phyloP scores from a whole-genome alignment of 352 stramenopile species.

The Elongisporangium anandrum region DNA sequence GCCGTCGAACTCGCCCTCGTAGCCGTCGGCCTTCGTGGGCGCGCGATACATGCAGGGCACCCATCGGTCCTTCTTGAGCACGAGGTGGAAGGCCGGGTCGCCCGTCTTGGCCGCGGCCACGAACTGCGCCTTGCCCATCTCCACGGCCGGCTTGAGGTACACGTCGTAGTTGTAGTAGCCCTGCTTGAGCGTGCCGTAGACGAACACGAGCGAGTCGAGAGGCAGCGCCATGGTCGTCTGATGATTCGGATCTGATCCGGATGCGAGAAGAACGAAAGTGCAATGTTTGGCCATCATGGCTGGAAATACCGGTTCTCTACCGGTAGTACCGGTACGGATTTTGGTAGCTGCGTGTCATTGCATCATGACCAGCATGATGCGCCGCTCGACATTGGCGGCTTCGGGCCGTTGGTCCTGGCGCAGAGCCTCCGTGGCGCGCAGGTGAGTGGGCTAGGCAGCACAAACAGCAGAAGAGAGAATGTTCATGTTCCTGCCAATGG shows the following conservation, averaged over 20 bases:
- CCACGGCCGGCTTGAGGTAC: slow-evolving; percentile 47
- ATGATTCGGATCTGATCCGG: not conserved
- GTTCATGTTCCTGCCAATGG: too few relatives aligned
- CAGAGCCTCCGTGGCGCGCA: not conserved
- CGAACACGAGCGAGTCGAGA: slow-evolving; percentile 59
- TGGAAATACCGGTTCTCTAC: too few relatives aligned
- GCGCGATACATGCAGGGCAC: slow-evolving; percentile 57
- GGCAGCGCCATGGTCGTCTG: not conserved
- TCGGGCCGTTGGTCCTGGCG: not conserved
- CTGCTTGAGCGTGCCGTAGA: slow-evolving; percentile 77
- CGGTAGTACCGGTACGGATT: not conserved
- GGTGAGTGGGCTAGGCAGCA: not conserved
- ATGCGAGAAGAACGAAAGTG: not conserved
- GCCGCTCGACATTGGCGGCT: not conserved
- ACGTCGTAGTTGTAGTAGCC: slow-evolving; percentile 68
- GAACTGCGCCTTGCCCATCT: slow-evolving; percentile 45
- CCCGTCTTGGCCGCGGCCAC: slow-evolving; percentile 37
- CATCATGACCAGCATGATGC: not conserved
- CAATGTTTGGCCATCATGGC: not conserved
- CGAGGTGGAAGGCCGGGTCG: slow-evolving; percentile 39
- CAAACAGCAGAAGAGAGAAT: too few relatives aligned
- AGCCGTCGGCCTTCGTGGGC: slow-evolving; percentile 18
- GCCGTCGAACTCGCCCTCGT: slow-evolving; percentile 19
- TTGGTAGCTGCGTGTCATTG: not conserved
- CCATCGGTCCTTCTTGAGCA: slow-evolving; percentile 51